Evolutionary conservation across 306 rosid genomes (phyloP), one percentile per base, ranked within the genome.

Genomic region (Trifolium dubium): DNA sequence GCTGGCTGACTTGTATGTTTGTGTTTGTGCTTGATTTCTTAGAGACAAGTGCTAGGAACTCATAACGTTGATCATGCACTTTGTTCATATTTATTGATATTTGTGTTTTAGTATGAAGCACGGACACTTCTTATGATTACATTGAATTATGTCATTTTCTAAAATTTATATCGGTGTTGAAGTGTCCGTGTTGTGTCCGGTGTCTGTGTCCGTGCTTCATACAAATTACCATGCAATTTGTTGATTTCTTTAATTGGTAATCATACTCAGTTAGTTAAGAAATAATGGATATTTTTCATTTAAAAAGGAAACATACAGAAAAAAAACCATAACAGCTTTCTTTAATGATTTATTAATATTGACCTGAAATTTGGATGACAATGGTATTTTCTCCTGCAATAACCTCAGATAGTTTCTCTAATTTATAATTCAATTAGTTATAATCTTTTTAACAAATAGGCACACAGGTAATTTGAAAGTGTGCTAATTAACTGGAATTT

Each of bases 1-100:
- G 86, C 80, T 71, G 69, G 11, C 56, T 62, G 73, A 69, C 69
- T 32, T 80, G 12, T 55, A 44, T 72, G 62, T 55, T 32, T 72
- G 62, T 72, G 34, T 70, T 69, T 12, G 2, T 55, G 29, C 40
- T 67, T 35, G 31, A 39, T 61, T 70, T 54, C 69, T 39, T 77
- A 58, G 37, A 34, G 37, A 43, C 77, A 65, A 46, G 31, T 4
- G 15, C 69, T 3, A 23, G 13, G 31, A 67, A 56, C 65, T 60
- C 51, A 17, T 65, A 41, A 15, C 66, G 51, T 46, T 30, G 70
- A 66, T 74, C 34, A 64, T 49, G 28, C 66, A 41, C 67, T 34
- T 55, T 83, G 47, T 78, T 58, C 62, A 17, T 70, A 56, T 49
- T 73, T 50, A 67, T 66, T 67, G 64, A 30, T 67, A 56, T 41